A percentile compares a stretch with the other conserved stretches of the same genome.
phyloP scores from a whole-genome alignment of 768 basidiomycete species.

The Trametes villosa region DNA sequence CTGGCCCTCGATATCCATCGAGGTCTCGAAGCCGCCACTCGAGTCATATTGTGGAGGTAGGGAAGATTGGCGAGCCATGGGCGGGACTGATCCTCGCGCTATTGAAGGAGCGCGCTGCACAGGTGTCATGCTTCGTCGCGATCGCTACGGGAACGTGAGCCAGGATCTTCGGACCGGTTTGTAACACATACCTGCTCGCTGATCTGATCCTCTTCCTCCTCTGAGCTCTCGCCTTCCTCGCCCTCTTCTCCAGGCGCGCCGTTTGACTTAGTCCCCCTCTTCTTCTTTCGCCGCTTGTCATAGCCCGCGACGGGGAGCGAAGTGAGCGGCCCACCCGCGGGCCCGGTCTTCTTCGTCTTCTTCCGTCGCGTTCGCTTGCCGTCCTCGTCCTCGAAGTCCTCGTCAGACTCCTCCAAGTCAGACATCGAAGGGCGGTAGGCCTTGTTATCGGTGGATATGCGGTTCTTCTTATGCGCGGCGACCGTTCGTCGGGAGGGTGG shows the following conservation, averaged over 20 bases:
- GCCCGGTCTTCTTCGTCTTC: slow-evolving; percentile 52
- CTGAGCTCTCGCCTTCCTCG: slow-evolving; percentile 51
- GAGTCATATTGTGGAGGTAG: slow-evolving; percentile 43
- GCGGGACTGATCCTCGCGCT: slow-evolving; percentile 37
- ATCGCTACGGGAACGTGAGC: slow-evolving; percentile 17
- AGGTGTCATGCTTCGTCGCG: slow-evolving; percentile 32
- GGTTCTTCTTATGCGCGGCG: slow-evolving; percentile 52
- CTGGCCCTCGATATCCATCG: slow-evolving; percentile 51
- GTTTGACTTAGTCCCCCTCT: slow-evolving; percentile 44
- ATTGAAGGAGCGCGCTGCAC: slow-evolving; percentile 23
- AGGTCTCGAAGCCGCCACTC: slow-evolving; percentile 29
- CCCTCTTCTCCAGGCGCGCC: slow-evolving; percentile 46
- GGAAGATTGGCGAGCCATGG: slow-evolving; percentile 39
- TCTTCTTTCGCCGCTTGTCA: slow-evolving; percentile 65
- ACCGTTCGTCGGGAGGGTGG: slow-evolving; percentile 38
- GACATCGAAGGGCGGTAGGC: slow-evolving; percentile 74
- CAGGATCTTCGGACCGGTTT: slow-evolving; percentile 5
- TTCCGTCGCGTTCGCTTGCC: slow-evolving; percentile 56
- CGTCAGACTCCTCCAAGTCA: slow-evolving; percentile 66
- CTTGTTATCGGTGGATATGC: slow-evolving; percentile 79
- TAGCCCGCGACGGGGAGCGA: slow-evolving; percentile 70
- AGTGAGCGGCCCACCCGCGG: slow-evolving; percentile 50
- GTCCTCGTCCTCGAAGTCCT: slow-evolving; percentile 55
- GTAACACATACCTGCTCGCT: slow-evolving; percentile 47
- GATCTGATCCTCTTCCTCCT: slow-evolving; percentile 45